A percentile compares a stretch with the other conserved stretches of the same genome.
Evolutionary conservation across 2,329 filamentous ascomycete genomes (phyloP).

Genomic region (Aspergillus tubingensis): DNA sequence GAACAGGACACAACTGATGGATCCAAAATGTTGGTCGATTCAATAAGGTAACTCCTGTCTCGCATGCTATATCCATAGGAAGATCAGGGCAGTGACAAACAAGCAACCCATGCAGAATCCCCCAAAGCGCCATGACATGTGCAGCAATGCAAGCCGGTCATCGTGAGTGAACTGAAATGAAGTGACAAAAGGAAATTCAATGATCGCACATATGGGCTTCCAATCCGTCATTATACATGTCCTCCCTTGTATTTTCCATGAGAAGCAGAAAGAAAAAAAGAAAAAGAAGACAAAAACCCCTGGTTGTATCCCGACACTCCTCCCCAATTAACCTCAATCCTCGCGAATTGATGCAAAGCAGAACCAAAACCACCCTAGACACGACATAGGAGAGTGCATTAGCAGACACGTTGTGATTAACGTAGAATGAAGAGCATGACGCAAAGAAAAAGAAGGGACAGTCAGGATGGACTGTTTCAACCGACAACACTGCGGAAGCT

Average conservation of each 20-base stretch:
- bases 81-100: not conserved
- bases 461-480: constrained; percentile 23
- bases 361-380: constrained; percentile 12
- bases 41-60: constrained; percentile 8
- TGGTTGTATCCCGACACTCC: constrained; percentile 9
- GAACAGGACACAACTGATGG: too few species aligned
- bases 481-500: constrained; percentile 86
- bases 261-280: constrained; percentile 14
- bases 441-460: not conserved
- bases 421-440: constrained; percentile 2
- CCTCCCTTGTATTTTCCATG: constrained; percentile 13
- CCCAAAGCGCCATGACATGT: constrained; percentile 27
- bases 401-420: constrained; percentile 6
- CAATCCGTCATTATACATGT: constrained; percentile 26
- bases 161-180: constrained; percentile 14
- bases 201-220: constrained; percentile 19
- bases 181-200: constrained; percentile 17
- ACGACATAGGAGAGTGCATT: constrained; percentile 13
- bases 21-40: not conserved
- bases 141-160: constrained; percentile 27
- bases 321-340: constrained; percentile 13
- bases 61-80: constrained; percentile 7
- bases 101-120: constrained; percentile 18
- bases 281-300: not conserved
- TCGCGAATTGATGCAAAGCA: constrained; percentile 13